Base-by-base conservation (phyloP, 2,329 filamentous ascomycete genomes). In the Diaporthe ampelina region DNA sequence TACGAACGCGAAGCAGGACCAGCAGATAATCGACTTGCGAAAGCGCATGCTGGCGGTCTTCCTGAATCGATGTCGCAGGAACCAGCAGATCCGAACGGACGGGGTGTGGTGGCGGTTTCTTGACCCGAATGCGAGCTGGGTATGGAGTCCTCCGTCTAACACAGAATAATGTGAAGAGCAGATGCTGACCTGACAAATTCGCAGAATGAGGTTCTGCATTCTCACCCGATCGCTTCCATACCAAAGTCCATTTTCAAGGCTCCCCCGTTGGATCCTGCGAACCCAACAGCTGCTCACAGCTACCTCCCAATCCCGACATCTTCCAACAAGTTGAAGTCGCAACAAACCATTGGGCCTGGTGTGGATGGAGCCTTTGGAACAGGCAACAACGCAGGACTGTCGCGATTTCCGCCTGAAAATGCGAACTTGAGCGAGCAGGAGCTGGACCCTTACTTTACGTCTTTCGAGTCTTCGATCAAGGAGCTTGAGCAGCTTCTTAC, bases 41-140 rank as follows among this genome's bases (percentile, higher is more conserved):
- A 98, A 98, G 86, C 94, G 97, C 79, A 99, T 99, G 97, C 84
- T 99, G 71, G 94, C 94, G 6, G 97, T 98, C 0, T 99, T 99
- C 79, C 83, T 99, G 67, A 99, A 99, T 80, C 90, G 97, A 65
- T 99, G 97, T 84, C 91, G 95, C 77, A 91, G 92, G 76, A 98
- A 98, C 96, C 94, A 96, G 79, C 93, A 96, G 74, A 92, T 99
- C 37, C 90, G 95, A 70, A 94, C 95, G 75, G 97, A 99, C 81
- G 96, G 96, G 3, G 95, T 99, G 35, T 98, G 95, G 92, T 98
- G 96, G 95, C 93, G 95, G 78, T 99, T 99, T 81, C 88, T 99
- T 45, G 97, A 99, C 82, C 97, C 97, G 15, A 98, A 99, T 82
- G 95, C 96, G 32, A 98, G 97, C 90, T 99, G 97, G 97, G 95